Conservation (phyloP, 2,329 filamentous ascomycete species). For the Dothistroma pini region DNA sequence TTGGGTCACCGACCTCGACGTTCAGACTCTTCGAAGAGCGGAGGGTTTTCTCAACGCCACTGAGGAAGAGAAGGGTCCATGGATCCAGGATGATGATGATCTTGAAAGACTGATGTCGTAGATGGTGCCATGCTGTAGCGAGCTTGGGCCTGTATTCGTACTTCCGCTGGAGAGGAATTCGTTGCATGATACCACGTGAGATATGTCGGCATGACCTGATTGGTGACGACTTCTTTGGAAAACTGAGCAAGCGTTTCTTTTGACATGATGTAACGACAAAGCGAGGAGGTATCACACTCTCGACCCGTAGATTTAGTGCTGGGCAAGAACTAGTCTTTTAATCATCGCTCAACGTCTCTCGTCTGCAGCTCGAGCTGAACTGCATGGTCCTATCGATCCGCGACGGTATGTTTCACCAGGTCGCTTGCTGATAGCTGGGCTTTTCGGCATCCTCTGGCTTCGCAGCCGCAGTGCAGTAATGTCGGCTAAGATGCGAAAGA, state of each 20-base stretch:
- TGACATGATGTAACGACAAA: neutral
- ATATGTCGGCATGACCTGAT: neutral
- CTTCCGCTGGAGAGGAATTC: neutral
- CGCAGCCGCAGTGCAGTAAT: neutral
- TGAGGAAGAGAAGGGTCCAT: conserved; percentile 81
- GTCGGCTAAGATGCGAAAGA: too few relatives aligned
- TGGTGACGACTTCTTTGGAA: neutral
- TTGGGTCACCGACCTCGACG: conserved; percentile 89
- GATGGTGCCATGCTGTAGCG: neutral
- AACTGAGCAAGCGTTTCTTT: neutral
- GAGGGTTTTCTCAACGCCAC: conserved; percentile 77
- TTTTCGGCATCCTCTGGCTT: neutral
- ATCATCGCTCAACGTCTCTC: neutral
- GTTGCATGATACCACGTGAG: conserved; percentile 12
- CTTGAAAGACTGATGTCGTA: conserved; percentile 55
- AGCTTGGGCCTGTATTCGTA: conserved; percentile 1
- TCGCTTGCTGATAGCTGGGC: neutral
- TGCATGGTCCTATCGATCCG: neutral
- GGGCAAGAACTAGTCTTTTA: conserved; percentile 3
- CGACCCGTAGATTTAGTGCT: neutral
- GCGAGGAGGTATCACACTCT: neutral
- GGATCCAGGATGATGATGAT: conserved; percentile 66
- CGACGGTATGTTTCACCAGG: neutral
- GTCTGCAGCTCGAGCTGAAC: neutral
- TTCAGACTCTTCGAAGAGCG: conserved; percentile 84